Conservation (phyloP, 2,329 filamentous ascomycete genomes). For the Metarhizium rileyi region DNA sequence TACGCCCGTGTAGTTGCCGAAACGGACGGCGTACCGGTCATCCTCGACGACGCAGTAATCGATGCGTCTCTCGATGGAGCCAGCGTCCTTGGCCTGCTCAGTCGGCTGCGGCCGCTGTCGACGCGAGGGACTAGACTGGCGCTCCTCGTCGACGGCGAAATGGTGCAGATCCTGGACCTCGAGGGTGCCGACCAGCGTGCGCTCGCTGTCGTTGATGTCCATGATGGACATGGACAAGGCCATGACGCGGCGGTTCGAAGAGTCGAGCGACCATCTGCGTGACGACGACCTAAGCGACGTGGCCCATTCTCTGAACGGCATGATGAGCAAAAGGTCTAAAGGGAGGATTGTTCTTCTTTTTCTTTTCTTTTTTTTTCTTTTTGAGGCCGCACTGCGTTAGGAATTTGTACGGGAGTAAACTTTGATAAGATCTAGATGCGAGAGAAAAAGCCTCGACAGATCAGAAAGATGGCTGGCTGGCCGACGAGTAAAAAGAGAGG, state of each 20-base stretch:
- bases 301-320: constrained; percentile 6
- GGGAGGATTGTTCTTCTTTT: too few species aligned
- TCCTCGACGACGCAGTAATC: constrained; percentile 9
- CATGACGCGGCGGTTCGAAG: neutral
- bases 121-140: neutral
- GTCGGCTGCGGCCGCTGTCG: neutral
- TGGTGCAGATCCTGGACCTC: neutral
- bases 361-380: too few species aligned
- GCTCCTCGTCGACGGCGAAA: neutral
- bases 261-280: neutral
- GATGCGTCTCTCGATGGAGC: constrained; percentile 9
- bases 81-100: neutral
- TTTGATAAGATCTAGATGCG: too few species aligned
- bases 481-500: too few species aligned
- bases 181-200: constrained; percentile 2
- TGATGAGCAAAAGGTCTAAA: neutral
- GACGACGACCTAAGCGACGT: constrained; percentile 1
- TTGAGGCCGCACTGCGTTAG: too few species aligned
- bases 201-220: constrained; percentile 6
- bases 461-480: too few species aligned
- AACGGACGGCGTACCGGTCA: constrained; percentile 2
- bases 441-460: too few species aligned
- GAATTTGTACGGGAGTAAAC: too few species aligned
- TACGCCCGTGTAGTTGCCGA: constrained; percentile 14
- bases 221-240: neutral